These are phyloP conservation scores for Colletotrichum limetticola DNA, from an alignment of 2,329 filamentous ascomycete species.

Conservation along the genomic window DNA sequence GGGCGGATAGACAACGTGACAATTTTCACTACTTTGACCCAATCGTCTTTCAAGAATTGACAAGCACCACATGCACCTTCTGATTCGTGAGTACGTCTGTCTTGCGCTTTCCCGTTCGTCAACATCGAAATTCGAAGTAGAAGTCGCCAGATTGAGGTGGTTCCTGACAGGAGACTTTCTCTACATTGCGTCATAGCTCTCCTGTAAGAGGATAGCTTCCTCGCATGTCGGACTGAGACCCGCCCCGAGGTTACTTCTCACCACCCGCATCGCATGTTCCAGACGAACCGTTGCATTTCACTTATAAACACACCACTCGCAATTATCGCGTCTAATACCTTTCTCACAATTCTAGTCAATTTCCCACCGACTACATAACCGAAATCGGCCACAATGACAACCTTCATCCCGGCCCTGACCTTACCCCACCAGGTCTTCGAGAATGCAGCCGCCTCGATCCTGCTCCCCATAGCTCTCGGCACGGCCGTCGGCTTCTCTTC, in stretches of 20 bases:
- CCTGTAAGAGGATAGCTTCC: slow-evolving; percentile 15
- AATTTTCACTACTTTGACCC: not conserved
- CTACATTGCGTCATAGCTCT: slow-evolving; percentile 31
- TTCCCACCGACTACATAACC: not conserved
- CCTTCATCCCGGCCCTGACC: slow-evolving; percentile 81
- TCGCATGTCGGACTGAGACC: slow-evolving; percentile 32
- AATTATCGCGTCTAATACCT: not conserved
- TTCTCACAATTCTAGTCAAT: not conserved
- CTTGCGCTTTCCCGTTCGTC: too few species aligned
- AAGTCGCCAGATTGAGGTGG: not conserved
- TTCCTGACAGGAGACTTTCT: not conserved
- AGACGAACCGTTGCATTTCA: not conserved
- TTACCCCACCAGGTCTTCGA: slow-evolving; percentile 78
- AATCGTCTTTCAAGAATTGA: not conserved
- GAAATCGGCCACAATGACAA: slow-evolving; percentile 70
- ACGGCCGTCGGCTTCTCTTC: slow-evolving; percentile 78
- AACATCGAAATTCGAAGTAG: not conserved
- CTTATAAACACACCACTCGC: not conserved
- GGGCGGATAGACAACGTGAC: not conserved
- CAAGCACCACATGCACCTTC: not conserved
- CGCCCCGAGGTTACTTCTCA: slow-evolving; percentile 23
- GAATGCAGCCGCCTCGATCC: slow-evolving; percentile 76
- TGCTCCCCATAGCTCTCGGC: slow-evolving; percentile 80
- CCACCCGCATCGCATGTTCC: slow-evolving; percentile 24
- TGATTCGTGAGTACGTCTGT: not conserved